phyloP scores from a whole-genome alignment of 176 grass and related monocot genomes.

The Oryza officinalis region DNA sequence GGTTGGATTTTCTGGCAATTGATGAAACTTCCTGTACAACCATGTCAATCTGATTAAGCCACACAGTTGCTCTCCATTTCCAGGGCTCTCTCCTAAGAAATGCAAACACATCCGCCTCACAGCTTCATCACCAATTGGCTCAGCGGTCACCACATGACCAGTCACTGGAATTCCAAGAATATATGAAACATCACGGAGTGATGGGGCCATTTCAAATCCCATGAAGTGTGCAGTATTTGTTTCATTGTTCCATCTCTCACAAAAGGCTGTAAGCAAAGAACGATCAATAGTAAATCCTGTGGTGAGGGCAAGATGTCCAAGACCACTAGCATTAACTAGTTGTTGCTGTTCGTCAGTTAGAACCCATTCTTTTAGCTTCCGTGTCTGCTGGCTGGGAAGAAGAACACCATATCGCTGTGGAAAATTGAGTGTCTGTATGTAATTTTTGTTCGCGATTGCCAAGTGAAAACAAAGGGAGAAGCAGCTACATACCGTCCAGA shows the following conservation, averaged over 20 bases:
- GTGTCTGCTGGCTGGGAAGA: constrained; percentile 63
- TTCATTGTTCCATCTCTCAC: constrained; percentile 67
- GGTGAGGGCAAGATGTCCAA: constrained; percentile 66
- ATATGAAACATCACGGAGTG: constrained; percentile 57
- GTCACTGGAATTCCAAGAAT: constrained; percentile 66
- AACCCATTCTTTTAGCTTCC: constrained; percentile 66
- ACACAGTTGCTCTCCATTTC: constrained; percentile 56
- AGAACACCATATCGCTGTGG: constrained; percentile 57
- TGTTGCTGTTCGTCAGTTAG: constrained; percentile 53
- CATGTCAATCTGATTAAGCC: constrained; percentile 67
- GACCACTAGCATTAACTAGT: constrained; percentile 60
- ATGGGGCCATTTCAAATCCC: constrained; percentile 65
- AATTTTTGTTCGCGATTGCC: constrained; percentile 11
- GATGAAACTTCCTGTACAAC: constrained; percentile 58
- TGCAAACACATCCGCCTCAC: constrained; percentile 56
- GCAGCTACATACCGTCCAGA: constrained; percentile 47
- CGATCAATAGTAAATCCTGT: constrained; percentile 63
- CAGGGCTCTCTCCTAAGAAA: constrained; percentile 58
- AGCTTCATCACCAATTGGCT: constrained; percentile 62
- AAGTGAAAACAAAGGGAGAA: constrained; percentile 20
- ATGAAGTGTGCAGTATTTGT: constrained; percentile 63
- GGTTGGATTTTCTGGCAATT: constrained; percentile 55
- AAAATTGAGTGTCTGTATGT: constrained; percentile 17
- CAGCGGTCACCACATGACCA: constrained; percentile 50
- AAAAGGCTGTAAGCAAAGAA: constrained; percentile 60